Conservation (phyloP, 2,329 filamentous ascomycete species). For the Coleophoma cylindrospora region DNA sequence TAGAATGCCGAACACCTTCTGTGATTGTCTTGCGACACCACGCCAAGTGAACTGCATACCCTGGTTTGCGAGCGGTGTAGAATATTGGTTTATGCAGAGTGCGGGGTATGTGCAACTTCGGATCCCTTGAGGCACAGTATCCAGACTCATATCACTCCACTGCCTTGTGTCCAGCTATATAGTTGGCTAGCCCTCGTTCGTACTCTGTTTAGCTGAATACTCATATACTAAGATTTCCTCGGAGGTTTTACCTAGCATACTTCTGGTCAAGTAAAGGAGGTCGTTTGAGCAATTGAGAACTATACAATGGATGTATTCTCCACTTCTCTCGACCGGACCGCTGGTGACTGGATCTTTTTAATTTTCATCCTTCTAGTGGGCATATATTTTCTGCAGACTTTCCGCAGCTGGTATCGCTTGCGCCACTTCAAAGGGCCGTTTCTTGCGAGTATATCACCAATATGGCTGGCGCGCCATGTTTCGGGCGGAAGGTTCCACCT, state of each 20-base stretch:
- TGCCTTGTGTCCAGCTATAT: too few species aligned
- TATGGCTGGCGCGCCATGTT: conserved; percentile 12
- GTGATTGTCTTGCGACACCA: too few species aligned
- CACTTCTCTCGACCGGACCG: not conserved
- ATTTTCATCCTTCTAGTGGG: not conserved
- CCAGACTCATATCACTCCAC: too few species aligned
- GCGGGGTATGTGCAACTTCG: too few species aligned
- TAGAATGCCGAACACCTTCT: too few species aligned
- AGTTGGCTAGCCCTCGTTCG: too few species aligned
- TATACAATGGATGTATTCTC: not conserved
- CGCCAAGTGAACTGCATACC: too few species aligned
- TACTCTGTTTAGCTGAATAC: too few species aligned
- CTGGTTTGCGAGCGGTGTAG: too few species aligned
- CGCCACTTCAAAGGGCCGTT: conserved; percentile 13
- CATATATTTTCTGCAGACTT: not conserved
- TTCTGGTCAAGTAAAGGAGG: not conserved
- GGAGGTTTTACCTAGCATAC: not conserved
- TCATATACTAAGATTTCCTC: not conserved
- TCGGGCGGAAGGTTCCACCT: conserved; percentile 8
- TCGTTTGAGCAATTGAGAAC: not conserved
- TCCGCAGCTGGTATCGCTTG: conserved; percentile 8
- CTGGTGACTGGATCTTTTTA: not conserved
- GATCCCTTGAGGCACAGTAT: too few species aligned
- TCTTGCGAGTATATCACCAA: conserved; percentile 9
- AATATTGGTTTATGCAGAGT: too few species aligned